A percentile compares a stretch with the other conserved stretches of the same genome.
phyloP scores from a whole-genome alignment of 768 basidiomycete species.

The Antrodiella citrinella region DNA sequence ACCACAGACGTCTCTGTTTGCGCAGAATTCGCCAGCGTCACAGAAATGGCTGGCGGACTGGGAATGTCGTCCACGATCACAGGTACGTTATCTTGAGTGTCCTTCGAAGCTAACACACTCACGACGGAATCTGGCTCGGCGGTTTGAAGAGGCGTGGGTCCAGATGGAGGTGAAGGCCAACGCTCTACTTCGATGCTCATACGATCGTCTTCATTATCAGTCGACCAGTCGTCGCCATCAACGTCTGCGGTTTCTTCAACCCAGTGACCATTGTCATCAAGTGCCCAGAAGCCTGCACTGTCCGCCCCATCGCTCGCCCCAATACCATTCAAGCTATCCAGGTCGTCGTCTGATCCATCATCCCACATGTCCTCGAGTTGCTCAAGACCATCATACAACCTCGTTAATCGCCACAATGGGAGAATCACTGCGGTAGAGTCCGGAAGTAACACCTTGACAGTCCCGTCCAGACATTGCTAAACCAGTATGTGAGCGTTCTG shows the following conservation, averaged over 20 bases:
- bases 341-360: conserved; percentile 25
- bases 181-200: conserved; percentile 32
- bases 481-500: too few relatives aligned
- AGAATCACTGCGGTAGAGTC: conserved; percentile 41
- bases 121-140: not conserved
- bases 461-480: conserved; percentile 70
- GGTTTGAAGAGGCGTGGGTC: not conserved
- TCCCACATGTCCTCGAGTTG: conserved; percentile 67
- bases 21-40: too few relatives aligned
- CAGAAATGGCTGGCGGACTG: conserved; percentile 2
- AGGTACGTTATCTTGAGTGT: conserved; percentile 1
- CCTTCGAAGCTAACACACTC: not conserved
- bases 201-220: conserved; percentile 27
- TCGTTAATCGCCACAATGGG: conserved; percentile 61
- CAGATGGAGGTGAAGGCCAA: conserved; percentile 14
- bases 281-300: conserved; percentile 28
- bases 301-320: conserved; percentile 25
- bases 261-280: conserved; percentile 33
- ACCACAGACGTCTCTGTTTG: too few relatives aligned
- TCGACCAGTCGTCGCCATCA: conserved; percentile 22
- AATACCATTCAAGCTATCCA: conserved; percentile 10
- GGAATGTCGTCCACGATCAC: conserved; percentile 1
- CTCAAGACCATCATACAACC: conserved; percentile 75
- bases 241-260: conserved; percentile 13
- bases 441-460: conserved; percentile 65